A percentile compares a stretch with the other conserved stretches of the same genome.
phyloP scores from a whole-genome alignment of 257 asterid genomes.

The Nyctanthes arbortristis region DNA sequence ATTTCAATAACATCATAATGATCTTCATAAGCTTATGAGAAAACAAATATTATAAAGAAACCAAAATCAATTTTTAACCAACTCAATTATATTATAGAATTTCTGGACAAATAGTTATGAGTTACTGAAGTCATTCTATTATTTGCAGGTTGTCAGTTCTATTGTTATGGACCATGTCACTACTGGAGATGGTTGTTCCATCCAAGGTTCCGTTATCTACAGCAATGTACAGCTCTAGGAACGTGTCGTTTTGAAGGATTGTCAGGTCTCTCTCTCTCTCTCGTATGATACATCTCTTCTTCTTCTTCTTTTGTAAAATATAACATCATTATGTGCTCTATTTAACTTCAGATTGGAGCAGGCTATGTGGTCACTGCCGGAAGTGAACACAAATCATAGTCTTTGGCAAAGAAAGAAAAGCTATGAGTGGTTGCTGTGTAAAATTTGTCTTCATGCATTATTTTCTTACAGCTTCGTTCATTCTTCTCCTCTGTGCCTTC shows the following conservation, averaged over 20 bases:
- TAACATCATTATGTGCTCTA: not conserved
- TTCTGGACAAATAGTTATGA: not conserved
- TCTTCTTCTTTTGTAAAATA: not conserved
- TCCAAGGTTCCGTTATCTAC: constrained; percentile 94
- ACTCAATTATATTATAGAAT: not conserved
- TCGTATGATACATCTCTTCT: not conserved
- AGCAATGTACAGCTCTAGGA: constrained; percentile 94
- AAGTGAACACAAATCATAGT: constrained; percentile 85
- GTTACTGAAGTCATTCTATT: not conserved
- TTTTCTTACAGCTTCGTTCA: constrained; percentile 1
- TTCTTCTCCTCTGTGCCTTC: constrained; percentile 1
- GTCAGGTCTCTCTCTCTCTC: constrained; percentile 58
- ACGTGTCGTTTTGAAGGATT: constrained; percentile 85
- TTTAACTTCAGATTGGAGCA: constrained; percentile 79
- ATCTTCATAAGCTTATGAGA: no score
- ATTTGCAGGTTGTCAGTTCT: constrained; percentile 83
- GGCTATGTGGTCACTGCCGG: constrained; percentile 84
- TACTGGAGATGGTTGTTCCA: constrained; percentile 87
- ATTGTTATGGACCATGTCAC: constrained; percentile 88
- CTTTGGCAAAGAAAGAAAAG: constrained; percentile 87
- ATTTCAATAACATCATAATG: no score
- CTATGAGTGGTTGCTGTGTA: constrained; percentile 23
- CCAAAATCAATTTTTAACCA: not conserved
- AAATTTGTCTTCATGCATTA: not conserved
- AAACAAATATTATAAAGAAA: no score